Conservation (phyloP, 352 stramenopile genomes). For the Plasmopara halstedii region DNA sequence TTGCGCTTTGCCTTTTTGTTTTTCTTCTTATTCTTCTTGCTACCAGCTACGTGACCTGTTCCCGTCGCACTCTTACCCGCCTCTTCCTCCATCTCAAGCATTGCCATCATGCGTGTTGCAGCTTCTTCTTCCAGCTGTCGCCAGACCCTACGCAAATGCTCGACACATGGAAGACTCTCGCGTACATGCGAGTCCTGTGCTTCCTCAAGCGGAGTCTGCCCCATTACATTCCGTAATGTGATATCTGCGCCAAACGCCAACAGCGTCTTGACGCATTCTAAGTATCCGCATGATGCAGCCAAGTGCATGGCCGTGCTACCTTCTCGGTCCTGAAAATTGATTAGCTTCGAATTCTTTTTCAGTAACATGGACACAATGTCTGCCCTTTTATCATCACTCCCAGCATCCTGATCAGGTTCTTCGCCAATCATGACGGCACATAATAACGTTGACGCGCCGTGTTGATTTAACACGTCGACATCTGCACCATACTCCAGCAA, state of each 20-base stretch:
- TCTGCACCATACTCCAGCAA: conserved; percentile 53
- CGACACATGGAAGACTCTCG: conserved; percentile 51
- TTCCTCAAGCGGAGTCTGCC: conserved; percentile 76
- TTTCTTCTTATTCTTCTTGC: conserved; percentile 68
- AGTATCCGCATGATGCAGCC: conserved; percentile 60
- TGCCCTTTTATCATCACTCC: conserved; percentile 37
- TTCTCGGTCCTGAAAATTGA: conserved; percentile 79
- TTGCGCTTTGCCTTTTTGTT: conserved; percentile 68
- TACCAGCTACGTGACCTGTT: conserved; percentile 1
- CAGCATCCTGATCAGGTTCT: conserved; percentile 42
- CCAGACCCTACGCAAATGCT: conserved; percentile 56
- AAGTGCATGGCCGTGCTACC: conserved; percentile 81
- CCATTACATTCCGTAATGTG: conserved; percentile 67
- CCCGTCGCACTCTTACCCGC: conserved; percentile 2
- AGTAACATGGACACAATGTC: conserved; percentile 59
- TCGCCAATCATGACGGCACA: conserved; percentile 77
- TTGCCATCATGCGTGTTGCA: conserved; percentile 66
- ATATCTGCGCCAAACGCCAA: conserved; percentile 59
- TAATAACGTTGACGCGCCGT: conserved; percentile 58
- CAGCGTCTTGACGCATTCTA: conserved; percentile 64
- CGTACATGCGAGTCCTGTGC: conserved; percentile 53
- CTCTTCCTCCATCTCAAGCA: conserved; percentile 80
- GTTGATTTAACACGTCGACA: conserved; percentile 64
- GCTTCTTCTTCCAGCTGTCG: conserved; percentile 69
- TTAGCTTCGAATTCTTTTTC: conserved; percentile 47